Conservation (phyloP, 805 yeast genomes). For the Yarrowia porcina region DNA sequence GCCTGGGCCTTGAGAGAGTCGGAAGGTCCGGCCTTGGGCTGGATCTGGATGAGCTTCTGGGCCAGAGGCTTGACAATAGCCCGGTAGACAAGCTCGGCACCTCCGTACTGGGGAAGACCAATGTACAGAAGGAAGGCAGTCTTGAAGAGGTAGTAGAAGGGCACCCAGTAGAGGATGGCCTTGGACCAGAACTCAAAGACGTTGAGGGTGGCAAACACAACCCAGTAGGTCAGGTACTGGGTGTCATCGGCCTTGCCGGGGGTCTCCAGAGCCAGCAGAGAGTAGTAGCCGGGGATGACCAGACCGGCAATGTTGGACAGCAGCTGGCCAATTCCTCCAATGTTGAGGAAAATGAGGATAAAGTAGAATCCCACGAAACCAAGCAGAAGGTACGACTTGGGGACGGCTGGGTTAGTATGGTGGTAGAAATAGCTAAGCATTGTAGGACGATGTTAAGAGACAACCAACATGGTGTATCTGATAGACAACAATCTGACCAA, state of each 20-base stretch:
- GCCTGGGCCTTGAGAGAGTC: conserved; percentile 37
- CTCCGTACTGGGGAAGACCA: conserved; percentile 83
- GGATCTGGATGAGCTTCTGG: conserved; percentile 36
- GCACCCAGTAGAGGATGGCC: conserved; percentile 90
- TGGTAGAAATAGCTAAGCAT: background rate
- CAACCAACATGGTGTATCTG: too few species aligned
- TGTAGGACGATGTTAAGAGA: too few species aligned
- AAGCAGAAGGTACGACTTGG: conserved; percentile 81
- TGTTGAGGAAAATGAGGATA: conserved; percentile 75
- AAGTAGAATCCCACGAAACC: conserved; percentile 66
- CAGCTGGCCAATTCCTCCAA: conserved; percentile 94
- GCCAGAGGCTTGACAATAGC: conserved; percentile 63
- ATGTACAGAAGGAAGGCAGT: conserved; percentile 82
- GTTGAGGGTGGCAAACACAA: conserved; percentile 88
- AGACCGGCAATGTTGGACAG: conserved; percentile 91
- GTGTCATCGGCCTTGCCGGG: conserved; percentile 71
- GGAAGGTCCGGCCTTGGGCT: conserved; percentile 30
- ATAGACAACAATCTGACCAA: too few species aligned
- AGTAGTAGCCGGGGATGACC: conserved; percentile 83
- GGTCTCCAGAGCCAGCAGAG: conserved; percentile 80
- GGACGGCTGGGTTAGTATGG: conserved; percentile 42
- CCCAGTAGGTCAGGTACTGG: conserved; percentile 92
- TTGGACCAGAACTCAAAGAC: conserved; percentile 95
- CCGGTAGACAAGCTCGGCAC: conserved; percentile 72
- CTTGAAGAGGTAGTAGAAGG: conserved; percentile 94